Evolutionary conservation across 345 rosid species (phyloP).

Genomic region (Dipteronia dyeriana): DNA sequence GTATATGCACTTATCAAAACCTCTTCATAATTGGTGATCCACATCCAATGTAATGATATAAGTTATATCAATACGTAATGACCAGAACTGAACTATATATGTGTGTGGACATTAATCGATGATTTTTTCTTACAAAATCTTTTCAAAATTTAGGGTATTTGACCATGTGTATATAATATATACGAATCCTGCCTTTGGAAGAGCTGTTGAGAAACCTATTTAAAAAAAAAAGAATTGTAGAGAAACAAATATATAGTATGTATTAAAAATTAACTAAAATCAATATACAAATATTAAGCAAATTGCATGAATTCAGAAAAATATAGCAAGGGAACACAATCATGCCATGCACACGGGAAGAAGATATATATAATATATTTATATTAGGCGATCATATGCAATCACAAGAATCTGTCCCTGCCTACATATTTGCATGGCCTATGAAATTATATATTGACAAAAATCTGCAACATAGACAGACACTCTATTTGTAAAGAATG

Average conservation of each 20-base stretch:
- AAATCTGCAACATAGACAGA: background rate
- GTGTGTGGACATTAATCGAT: too few species aligned
- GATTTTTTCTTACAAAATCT: background rate
- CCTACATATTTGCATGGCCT: background rate
- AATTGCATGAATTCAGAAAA: slow-evolving; percentile 19
- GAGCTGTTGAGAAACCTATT: background rate
- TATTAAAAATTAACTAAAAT: background rate
- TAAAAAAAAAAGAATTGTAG: background rate
- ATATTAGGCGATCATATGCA: background rate
- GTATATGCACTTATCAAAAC: too few species aligned
- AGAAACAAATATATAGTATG: background rate
- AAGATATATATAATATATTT: too few species aligned
- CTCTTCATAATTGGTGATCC: too few species aligned
- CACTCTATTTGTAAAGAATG: background rate
- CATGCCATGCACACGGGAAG: slow-evolving; percentile 40
- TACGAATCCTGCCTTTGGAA: background rate
- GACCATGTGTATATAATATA: too few species aligned
- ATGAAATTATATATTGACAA: background rate
- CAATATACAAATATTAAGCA: background rate
- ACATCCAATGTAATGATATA: too few species aligned
- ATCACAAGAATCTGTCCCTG: slow-evolving; percentile 10
- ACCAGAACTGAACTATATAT: too few species aligned
- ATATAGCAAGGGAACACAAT: slow-evolving; percentile 22
- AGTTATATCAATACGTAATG: too few species aligned
- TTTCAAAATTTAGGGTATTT: background rate